Conservation (phyloP, 2,329 filamentous ascomycete genomes). For the Penicillium sp. region DNA sequence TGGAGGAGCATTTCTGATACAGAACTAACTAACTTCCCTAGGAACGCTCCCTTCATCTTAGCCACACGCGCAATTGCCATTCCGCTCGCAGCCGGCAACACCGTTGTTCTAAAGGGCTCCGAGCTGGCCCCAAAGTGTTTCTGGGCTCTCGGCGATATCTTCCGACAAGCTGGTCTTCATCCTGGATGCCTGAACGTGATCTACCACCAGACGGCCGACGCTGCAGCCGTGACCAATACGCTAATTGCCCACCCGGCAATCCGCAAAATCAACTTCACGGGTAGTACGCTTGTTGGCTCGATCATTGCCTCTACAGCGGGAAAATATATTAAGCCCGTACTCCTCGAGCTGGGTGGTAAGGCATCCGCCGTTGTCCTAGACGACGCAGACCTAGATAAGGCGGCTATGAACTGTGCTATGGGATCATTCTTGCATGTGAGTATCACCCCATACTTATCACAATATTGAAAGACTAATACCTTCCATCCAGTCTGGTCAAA, state of each 20-base stretch:
- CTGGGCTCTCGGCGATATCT: slow-evolving; percentile 56
- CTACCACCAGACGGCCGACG: slow-evolving; percentile 55
- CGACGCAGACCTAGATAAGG: slow-evolving; percentile 69
- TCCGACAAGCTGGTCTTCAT: slow-evolving; percentile 71
- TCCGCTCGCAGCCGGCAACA: slow-evolving; percentile 67
- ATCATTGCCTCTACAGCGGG: slow-evolving; percentile 66
- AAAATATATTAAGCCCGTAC: slow-evolving; percentile 67
- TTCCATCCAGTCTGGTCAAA: slow-evolving; percentile 55
- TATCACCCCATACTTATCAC: slow-evolving; percentile 1
- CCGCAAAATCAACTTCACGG: slow-evolving; percentile 73
- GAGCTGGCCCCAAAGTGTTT: slow-evolving; percentile 62
- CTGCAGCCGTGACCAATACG: slow-evolving; percentile 59
- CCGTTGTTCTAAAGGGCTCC: slow-evolving; percentile 64
- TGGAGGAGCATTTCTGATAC: background rate
- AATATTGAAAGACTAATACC: background rate
- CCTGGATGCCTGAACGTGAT: slow-evolving; percentile 68
- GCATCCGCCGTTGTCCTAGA: slow-evolving; percentile 70
- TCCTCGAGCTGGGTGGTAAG: slow-evolving; percentile 81
- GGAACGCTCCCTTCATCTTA: slow-evolving; percentile 52
- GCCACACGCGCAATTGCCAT: slow-evolving; percentile 49
- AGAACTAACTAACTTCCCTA: too few species aligned
- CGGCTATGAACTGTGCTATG: slow-evolving; percentile 61
- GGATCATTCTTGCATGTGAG: slow-evolving; percentile 64
- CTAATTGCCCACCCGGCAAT: slow-evolving; percentile 62
- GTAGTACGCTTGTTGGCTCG: slow-evolving; percentile 63